These are phyloP conservation scores for Suhomyces canberraensis DNA, from an alignment of 805 yeast species.

Conservation along the genomic window DNA sequence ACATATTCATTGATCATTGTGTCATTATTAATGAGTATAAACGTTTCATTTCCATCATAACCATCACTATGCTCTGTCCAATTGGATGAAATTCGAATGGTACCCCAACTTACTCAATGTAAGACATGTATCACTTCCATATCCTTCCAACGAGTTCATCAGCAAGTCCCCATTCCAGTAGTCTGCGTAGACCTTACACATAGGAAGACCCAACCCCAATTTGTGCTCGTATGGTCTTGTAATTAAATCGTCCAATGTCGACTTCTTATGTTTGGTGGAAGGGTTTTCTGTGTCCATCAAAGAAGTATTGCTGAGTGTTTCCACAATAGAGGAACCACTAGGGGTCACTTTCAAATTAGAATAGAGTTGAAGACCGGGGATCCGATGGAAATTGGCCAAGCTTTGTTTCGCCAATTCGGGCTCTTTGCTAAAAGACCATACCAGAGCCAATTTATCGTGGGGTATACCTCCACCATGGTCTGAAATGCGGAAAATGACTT, in stretches of 20 bases:
- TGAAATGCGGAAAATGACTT: conserved; percentile 72
- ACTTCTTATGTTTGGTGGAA: conserved; percentile 29
- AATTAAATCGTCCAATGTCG: conserved; percentile 63
- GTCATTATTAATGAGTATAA: too few species aligned
- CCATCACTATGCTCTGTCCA: conserved; percentile 62
- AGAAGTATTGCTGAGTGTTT: conserved; percentile 36
- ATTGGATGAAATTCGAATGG: conserved; percentile 56
- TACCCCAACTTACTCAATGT: conserved; percentile 76
- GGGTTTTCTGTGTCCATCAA: conserved; percentile 30
- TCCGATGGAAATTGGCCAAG: conserved; percentile 62
- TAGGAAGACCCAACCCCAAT: conserved; percentile 85
- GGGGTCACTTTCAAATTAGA: conserved; percentile 40
- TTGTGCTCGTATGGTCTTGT: conserved; percentile 72
- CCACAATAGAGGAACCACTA: conserved; percentile 37
- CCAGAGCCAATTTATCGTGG: conserved; percentile 51
- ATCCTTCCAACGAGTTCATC: conserved; percentile 82
- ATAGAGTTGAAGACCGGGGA: conserved; percentile 58
- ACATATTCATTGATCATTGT: too few species aligned
- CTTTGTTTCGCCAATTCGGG: conserved; percentile 57
- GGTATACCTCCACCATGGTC: conserved; percentile 90
- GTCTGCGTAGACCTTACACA: conserved; percentile 90
- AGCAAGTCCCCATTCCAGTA: conserved; percentile 94
- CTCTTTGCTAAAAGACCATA: conserved; percentile 86
- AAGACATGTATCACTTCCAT: conserved; percentile 85
- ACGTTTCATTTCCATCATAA: too few species aligned